phyloP scores from a whole-genome alignment of 192 early-diverging fungal genomes.

The Podila horticola region DNA sequence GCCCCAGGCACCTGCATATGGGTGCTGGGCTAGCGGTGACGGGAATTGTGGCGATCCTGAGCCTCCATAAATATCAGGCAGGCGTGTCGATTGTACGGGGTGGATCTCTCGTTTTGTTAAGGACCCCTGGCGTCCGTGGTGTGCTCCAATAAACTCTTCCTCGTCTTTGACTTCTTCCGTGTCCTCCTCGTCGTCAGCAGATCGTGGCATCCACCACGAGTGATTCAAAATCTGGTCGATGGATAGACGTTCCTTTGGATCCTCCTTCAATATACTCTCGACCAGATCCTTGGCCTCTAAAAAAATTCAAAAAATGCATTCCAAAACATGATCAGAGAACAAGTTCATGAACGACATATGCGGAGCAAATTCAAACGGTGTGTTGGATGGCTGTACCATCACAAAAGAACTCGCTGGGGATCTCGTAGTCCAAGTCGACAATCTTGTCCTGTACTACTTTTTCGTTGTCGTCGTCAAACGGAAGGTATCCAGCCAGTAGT shows the following conservation, averaged over 20 bases:
- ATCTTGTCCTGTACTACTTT: constrained; percentile 75
- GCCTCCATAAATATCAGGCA: constrained; percentile 9
- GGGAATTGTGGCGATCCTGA: constrained; percentile 31
- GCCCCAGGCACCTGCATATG: constrained; percentile 25
- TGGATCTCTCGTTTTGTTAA: constrained; percentile 40
- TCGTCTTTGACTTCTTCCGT: constrained; percentile 7
- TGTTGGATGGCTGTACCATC: constrained; percentile 54
- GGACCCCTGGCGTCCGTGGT: constrained; percentile 39
- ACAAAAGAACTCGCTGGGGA: constrained; percentile 69
- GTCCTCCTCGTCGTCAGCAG: constrained; percentile 42
- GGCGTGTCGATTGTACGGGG: constrained; percentile 20
- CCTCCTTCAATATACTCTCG: constrained; percentile 67
- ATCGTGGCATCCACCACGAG: constrained; percentile 64
- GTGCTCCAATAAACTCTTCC: constrained; percentile 28
- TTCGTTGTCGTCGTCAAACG: constrained; percentile 88
- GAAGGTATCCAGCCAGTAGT: constrained; percentile 80
- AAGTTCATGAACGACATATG: background rate
- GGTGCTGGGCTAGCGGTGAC: constrained; percentile 29
- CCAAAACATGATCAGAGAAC: background rate
- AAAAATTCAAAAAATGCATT: background rate
- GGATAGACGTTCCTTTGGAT: constrained; percentile 71
- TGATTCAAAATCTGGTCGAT: constrained; percentile 74
- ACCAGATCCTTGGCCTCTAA: constrained; percentile 73
- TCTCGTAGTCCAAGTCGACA: constrained; percentile 74
- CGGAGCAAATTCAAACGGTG: background rate